Evolutionary conservation across 129 eudicot genomes (phyloP), one percentile per base, ranked within the genome.

Genomic region (Helianthus tuberosus): DNA sequence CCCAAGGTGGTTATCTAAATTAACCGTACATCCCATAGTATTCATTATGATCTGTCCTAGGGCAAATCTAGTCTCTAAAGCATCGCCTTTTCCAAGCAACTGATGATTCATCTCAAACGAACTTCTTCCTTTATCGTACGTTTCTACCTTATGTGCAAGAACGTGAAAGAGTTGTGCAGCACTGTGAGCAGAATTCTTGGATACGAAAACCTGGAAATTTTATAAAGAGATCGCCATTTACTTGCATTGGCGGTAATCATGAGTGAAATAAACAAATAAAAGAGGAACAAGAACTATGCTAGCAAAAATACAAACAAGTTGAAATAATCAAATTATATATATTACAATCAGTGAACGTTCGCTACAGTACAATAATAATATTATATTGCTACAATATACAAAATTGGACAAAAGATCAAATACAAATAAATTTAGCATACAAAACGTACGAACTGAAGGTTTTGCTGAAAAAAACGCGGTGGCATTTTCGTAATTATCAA

Each of bases 31-130:
- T 74, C 84, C 82, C 83, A 93, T 54, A 50, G 99, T 86, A 66
- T 85, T 83, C 75, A 88, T 36, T 14, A 94, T 87, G 66, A 94
- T 81, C 68, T 88, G 88, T 46, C 99, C 99, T 43, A 91, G 77
- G 27, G 84, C 91, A 78, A 88, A 83, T 81, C 91, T 81, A 38
- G 84, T 71, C 81, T 90, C 89, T 41, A 13, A 14, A 13, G 64
- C 66, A 54, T 86, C 62, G 6, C 97, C 91, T 10, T 71, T 77
- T 68, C 77, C 64, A 51, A 94, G 97, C 53, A 83, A 77, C 8
- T 50, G 52, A 77, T 86, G 73, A 38, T 90, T 46, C 51, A 91
- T 82, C 66, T 81, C 68, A 32, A 83, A 68, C 38, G 75, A 67
- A 15, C 44, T 64, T 74, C 85, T 77, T 58, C 82, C 78, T 50